Conservation (phyloP, 345 rosid genomes). For the Eucalyptus pauciflora region DNA sequence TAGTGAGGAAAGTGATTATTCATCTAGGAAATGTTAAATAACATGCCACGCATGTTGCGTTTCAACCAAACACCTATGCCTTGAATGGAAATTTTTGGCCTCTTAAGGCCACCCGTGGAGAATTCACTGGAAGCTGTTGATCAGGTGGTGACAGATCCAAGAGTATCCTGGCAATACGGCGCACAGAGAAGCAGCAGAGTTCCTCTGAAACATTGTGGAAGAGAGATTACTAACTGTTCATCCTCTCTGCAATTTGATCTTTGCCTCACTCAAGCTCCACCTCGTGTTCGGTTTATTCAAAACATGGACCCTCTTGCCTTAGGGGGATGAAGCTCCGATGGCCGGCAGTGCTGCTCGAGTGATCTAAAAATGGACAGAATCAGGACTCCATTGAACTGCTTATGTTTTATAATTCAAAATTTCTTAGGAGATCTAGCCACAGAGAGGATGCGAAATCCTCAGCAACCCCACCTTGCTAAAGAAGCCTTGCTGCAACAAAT, state of each 20-base stretch:
- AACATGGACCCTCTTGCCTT: not conserved
- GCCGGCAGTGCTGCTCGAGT: not conserved
- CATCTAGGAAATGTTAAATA: not conserved
- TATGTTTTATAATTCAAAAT: not conserved
- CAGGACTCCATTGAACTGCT: not conserved
- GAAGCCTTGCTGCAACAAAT: not conserved
- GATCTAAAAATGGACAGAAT: not conserved
- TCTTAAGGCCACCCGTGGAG: too few relatives aligned
- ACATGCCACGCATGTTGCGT: not conserved
- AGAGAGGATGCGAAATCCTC: not conserved
- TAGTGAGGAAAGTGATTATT: not conserved
- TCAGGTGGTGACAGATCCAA: too few relatives aligned
- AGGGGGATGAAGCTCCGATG: not conserved
- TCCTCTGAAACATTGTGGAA: not conserved
- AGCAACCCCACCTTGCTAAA: not conserved
- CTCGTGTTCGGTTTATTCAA: not conserved
- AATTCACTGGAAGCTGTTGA: too few relatives aligned
- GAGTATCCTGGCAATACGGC: too few relatives aligned
- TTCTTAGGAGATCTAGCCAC: not conserved
- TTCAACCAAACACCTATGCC: not conserved
- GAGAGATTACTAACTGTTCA: not conserved
- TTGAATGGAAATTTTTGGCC: not conserved
- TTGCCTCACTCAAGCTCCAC: not conserved
- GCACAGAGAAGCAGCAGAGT: not conserved
- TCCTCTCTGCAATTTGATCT: not conserved